phyloP scores from a whole-genome alignment of 2,329 filamentous ascomycete genomes.

The Botryotinia convoluta region DNA sequence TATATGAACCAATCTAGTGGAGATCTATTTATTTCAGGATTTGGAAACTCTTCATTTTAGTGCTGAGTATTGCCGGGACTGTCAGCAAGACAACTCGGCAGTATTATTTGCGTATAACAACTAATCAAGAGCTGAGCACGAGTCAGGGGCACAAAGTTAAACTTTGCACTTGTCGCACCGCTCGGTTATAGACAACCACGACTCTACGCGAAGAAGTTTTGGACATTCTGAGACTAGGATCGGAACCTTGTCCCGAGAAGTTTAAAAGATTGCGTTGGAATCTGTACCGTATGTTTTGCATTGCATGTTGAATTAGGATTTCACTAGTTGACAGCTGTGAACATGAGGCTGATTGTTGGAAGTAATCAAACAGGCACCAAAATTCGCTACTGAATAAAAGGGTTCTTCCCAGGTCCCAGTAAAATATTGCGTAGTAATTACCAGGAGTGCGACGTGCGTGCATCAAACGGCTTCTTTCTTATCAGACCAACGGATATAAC shows the following conservation, averaged over 20 bases:
- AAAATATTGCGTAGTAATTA: background rate
- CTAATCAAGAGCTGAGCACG: background rate
- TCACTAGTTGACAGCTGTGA: background rate
- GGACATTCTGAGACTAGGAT: conserved; percentile 9
- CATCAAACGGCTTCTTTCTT: background rate
- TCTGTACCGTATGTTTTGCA: conserved; percentile 7
- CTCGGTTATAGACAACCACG: background rate
- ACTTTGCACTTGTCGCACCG: background rate
- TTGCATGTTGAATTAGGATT: conserved; percentile 2
- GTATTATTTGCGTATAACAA: background rate
- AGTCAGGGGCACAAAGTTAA: conserved; percentile 7
- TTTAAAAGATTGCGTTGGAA: background rate
- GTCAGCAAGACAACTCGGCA: background rate
- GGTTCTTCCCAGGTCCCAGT: background rate
- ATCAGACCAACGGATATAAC: background rate
- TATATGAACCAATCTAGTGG: background rate
- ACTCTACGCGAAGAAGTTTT: background rate
- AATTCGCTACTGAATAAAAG: background rate
- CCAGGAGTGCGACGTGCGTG: background rate
- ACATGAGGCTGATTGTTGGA: background rate
- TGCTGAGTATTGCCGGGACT: background rate
- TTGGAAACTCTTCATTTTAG: background rate
- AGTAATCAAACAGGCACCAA: background rate
- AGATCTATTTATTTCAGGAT: background rate
- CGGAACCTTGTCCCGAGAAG: conserved; percentile 8